phyloP scores from a whole-genome alignment of 2,329 filamentous ascomycete genomes.

The Teratosphaeriaceae sp. region DNA sequence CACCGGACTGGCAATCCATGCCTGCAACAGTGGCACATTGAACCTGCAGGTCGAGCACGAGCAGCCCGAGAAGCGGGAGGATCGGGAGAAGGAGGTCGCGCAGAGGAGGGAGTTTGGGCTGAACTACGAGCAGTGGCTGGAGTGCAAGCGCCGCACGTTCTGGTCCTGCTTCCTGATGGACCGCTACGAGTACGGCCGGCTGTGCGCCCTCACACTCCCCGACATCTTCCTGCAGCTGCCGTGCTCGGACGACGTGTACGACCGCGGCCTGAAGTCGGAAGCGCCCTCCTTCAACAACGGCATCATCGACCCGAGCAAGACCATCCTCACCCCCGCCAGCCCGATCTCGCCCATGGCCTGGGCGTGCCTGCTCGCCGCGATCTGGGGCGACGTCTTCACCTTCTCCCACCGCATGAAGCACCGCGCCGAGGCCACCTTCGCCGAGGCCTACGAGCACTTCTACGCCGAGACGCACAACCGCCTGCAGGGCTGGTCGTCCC shows the following conservation, averaged over 20 bases:
- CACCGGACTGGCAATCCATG: constrained; percentile 55
- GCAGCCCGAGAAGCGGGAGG: constrained; percentile 33
- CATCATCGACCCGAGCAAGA: constrained; percentile 33
- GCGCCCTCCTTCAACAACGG: constrained; percentile 56
- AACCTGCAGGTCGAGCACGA: constrained; percentile 54
- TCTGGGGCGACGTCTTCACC: constrained; percentile 60
- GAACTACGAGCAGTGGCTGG: constrained; percentile 42
- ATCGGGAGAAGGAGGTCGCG: constrained; percentile 7
- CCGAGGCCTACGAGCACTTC: constrained; percentile 43
- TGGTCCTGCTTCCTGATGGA: constrained; percentile 68
- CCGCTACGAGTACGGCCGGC: constrained; percentile 49
- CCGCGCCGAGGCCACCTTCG: constrained; percentile 37
- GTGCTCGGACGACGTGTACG: constrained; percentile 54
- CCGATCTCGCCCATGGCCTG: constrained; percentile 50
- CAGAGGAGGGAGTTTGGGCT: constrained; percentile 19
- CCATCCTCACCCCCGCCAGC: constrained; percentile 32
- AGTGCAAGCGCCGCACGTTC: constrained; percentile 63
- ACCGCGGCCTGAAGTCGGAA: constrained; percentile 50
- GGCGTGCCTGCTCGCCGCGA: constrained; percentile 54
- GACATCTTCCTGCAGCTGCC: constrained; percentile 64
- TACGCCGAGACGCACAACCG: constrained; percentile 47
- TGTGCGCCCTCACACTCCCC: constrained; percentile 53
- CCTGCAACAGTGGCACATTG: constrained; percentile 53
- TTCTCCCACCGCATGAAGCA: constrained; percentile 50
- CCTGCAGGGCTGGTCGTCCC: constrained; percentile 52